Evolutionary conservation across 805 yeast genomes (phyloP), one percentile per base, ranked within the genome.

Genomic region (Komagataella kurtzmanii): DNA sequence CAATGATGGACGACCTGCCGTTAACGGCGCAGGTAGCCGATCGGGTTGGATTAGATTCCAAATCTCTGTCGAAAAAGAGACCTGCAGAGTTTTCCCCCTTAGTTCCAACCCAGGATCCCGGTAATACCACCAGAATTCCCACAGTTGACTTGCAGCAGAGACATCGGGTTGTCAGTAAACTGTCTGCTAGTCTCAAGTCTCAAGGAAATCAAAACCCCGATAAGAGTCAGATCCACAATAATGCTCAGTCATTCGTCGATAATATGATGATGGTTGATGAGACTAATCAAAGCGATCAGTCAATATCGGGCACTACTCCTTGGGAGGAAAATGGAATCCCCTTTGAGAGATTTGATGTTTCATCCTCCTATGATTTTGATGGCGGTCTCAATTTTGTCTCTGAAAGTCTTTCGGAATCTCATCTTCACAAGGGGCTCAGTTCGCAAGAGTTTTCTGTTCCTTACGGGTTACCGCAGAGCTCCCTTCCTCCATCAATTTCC

Each of bases 81-180:
- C 62, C 62, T 5, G 61, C 61, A 7, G 61, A 60, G 24, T 61
- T 60, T 47, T 58, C 63, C 5, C 63, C 64, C 12, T 24, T 56
- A 10, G 40, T 30, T 8, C 14, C 40, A 30, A 30, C 40, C 14
- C 40, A 49, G 52, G 57, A 8, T 49, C 52, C 17, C 3, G 44
- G 48, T 21, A 17, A 24, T 12, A 17, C 43, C 19, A 19, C 18
- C 21, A 10, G 17, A 24, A 12, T 30, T 19, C 49, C 40, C 40
- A 4, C 40, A 30, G 40, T 30, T 14, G 40, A 30, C 21, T 47
- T 24, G 24, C 48, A 50, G 24, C 49, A 30, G 44, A 19, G 45
- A 24, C 14, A 21, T 21, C 18, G 14, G n/a, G 19, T 17, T 44
- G 19, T 23, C 53, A 36, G 24, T 49, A 44, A 46, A 50, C 49